Base-by-base conservation (phyloP, 768 basidiomycete genomes). In the Leccinum barrowsii region DNA sequence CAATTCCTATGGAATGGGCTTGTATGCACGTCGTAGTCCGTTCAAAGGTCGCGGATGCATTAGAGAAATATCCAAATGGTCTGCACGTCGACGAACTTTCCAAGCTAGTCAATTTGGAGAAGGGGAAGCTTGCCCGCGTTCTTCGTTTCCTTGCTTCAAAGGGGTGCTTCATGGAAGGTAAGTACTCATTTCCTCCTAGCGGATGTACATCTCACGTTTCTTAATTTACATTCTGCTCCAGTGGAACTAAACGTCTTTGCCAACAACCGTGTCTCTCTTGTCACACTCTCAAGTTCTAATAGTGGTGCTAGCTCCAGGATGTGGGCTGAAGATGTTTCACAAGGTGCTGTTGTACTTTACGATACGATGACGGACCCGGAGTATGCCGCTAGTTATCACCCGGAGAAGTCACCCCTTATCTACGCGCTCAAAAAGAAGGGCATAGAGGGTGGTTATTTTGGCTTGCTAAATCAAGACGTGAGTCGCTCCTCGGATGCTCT, bases 191-290 rank as follows among this genome's bases (percentile, higher is more conserved):
- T 28, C 12, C 12, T 12, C 17, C 5, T 17, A 3, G 24, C 6
- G 13, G 21, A 35, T 44, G 52, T 19, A n/a, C 35, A 49, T 57
- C 24, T 6, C 11, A 7, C 30, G 48, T 19, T 22, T 28, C 35
- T 17, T 40, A 1, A 40, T 54, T 54, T 5, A 42, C 30, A 2
- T 15, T 2, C 52, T 1, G 37, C 11, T 37, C 19, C 21, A 70
- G 73, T 75, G 7, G 54, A 40, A 40, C 37, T 15, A 40, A 40
- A n/a, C 37, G 37, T 40, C 37, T 40, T 40, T 40, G 17, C 37
- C 11, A 75, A 74, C 55, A 75, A 70, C 48, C 74, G 71, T 21
- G 58, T 74, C 26, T 75, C 74, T 2, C 64, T 72, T 12, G 48
- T 70, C 2, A 61, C 70, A 10, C 63, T 57, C 52, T 63, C 64